phyloP scores from a whole-genome alignment of 1,139 yeast genomes.

The Sugiyamaella sp. region DNA sequence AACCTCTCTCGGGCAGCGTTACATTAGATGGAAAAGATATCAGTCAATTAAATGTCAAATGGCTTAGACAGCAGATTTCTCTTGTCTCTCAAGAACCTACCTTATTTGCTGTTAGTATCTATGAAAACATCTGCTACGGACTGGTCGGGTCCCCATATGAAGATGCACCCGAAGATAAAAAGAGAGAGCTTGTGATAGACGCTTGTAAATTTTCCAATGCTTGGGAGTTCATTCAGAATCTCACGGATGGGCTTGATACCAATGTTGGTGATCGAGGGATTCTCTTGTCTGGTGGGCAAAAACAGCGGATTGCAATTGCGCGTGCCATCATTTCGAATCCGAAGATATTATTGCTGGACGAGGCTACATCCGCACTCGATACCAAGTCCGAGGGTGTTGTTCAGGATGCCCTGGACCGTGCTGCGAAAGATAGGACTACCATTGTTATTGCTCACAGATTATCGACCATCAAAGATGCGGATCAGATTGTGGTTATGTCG shows the following conservation, averaged over 20 bases:
- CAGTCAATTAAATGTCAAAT: slow-evolving; percentile 63
- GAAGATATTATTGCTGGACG: slow-evolving; percentile 63
- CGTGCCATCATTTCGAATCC: slow-evolving; percentile 74
- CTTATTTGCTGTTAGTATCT: slow-evolving; percentile 73
- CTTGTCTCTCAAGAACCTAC: slow-evolving; percentile 90
- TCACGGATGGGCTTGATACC: slow-evolving; percentile 53
- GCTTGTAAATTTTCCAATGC: slow-evolving; percentile 48
- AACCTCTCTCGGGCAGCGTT: slow-evolving; percentile 62
- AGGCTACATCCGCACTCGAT: slow-evolving; percentile 81
- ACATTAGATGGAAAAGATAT: slow-evolving; percentile 69
- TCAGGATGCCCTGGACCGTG: slow-evolving; percentile 56
- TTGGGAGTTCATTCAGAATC: slow-evolving; percentile 45
- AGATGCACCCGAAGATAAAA: slow-evolving; percentile 42
- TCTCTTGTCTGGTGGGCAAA: slow-evolving; percentile 79
- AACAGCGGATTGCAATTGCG: slow-evolving; percentile 87
- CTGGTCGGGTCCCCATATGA: slow-evolving; percentile 58
- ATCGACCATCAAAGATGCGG: slow-evolving; percentile 64
- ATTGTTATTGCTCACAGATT: slow-evolving; percentile 81
- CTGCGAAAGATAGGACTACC: slow-evolving; percentile 69
- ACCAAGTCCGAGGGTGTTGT: slow-evolving; percentile 62
- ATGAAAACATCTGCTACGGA: slow-evolving; percentile 81
- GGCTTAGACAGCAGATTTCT: slow-evolving; percentile 74
- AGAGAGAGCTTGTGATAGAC: slow-evolving; percentile 40
- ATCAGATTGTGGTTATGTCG: slow-evolving; percentile 49
- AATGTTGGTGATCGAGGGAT: slow-evolving; percentile 58